Evolutionary conservation across 371 early-diverging fungal species (phyloP), one percentile per base, ranked within the genome.

Genomic region (Polyrhizophydium stewartii): DNA sequence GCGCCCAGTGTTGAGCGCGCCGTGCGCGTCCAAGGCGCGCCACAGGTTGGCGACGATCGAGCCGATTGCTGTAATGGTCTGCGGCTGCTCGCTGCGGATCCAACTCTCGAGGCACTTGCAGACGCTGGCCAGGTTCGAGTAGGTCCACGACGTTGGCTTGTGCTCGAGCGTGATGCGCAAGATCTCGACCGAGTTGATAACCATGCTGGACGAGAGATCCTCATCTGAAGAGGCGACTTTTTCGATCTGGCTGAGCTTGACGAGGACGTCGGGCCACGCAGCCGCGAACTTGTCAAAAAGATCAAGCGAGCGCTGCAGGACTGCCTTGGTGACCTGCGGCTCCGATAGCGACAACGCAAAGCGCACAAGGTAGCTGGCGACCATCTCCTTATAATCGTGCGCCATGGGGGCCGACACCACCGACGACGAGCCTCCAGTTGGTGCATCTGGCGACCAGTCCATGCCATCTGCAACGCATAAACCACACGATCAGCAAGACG

Each of bases 331-430:
- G 66, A 77, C 24, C 58, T 73, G 57, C 55, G 86, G 83, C 27
- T 87, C 91, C 55, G 65, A 74, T 31, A 85, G 66, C 7, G 78
- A 78, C 49, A 87, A 87, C 2, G 87, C 84, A 61, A 94, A 85
- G 16, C 91, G 85, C 19, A 88, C 84, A 31, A 92, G 64, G 60
- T 85, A 92, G 21, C 80, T 84, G 16, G 90, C 66, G 12, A 89
- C 70, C 21, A 79, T 83, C 63, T 92, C 92, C 57, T 56, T 47
- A 50, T 58, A 61, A n/a, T 53, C 27, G 16, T 6, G 24, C 9
- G 53, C 5, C 45, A 19, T 19, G n/a, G 35, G n/a, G n/a, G n/a
- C n/a, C n/a, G n/a, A n/a, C n/a, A n/a, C n/a, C n/a, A n/a, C n/a
- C n/a, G n/a, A n/a, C n/a, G n/a, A n/a, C n/a, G n/a, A n/a, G n/a